phyloP scores from a whole-genome alignment of 352 stramenopile genomes.

The Globisporangium lucens region DNA sequence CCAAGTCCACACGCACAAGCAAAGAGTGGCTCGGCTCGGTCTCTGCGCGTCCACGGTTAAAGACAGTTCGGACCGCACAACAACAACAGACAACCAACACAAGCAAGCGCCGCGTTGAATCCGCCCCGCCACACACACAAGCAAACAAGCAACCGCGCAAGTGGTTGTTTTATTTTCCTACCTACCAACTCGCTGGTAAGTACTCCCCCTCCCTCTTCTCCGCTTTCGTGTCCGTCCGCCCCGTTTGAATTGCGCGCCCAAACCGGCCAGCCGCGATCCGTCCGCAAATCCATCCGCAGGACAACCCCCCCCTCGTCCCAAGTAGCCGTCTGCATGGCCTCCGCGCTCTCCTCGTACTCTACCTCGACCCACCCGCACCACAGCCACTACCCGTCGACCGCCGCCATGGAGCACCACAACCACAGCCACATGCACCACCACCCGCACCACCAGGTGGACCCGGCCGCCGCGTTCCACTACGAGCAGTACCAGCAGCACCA shows the following conservation, averaged over 20 bases:
- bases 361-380: constrained; percentile 10
- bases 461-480: constrained; percentile 39
- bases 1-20: constrained; percentile 10
- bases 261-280: background rate
- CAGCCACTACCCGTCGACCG: background rate
- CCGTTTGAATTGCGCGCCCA: constrained; percentile 16
- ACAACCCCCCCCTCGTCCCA: background rate
- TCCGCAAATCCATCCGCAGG: background rate
- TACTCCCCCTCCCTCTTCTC: background rate
- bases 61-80: constrained; percentile 13
- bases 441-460: constrained; percentile 30
- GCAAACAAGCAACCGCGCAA: background rate
- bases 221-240: constrained; percentile 2
- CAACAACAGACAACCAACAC: background rate
- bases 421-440: constrained; percentile 10
- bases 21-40: constrained; percentile 14
- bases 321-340: constrained; percentile 11
- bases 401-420: constrained; percentile 18
- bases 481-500: constrained; percentile 61
- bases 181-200: constrained; percentile 22
- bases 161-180: constrained; percentile 21
- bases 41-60: constrained; percentile 13
- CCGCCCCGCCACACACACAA: constrained; percentile 8
- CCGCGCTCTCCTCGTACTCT: constrained; percentile 8
- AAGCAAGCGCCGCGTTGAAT: background rate